A percentile compares a stretch with the other conserved stretches of the same genome.
Evolutionary conservation across 202 grass and related monocot species (phyloP).

Genomic region (Dendrocalamus latiflorus): DNA sequence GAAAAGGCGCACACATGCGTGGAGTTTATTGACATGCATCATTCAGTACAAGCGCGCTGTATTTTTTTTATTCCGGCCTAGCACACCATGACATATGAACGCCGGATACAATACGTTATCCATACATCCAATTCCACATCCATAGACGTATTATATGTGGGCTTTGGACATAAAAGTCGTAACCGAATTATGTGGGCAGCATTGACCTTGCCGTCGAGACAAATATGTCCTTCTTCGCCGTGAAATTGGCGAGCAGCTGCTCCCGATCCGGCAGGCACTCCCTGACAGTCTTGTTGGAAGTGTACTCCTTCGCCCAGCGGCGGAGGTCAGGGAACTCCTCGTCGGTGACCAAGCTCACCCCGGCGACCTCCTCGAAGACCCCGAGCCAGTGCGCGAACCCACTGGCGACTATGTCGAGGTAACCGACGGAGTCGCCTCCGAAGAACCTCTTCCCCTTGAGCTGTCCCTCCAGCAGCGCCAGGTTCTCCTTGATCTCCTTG

Average conservation of each 20-base stretch:
- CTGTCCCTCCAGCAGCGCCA: slow-evolving; percentile 38
- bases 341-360: slow-evolving; percentile 26
- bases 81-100: neutral
- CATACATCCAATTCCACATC: neutral
- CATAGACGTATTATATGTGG: neutral
- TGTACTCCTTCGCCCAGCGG: slow-evolving; percentile 41
- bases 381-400: slow-evolving; percentile 30
- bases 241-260: slow-evolving; percentile 1
- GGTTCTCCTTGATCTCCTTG: slow-evolving; percentile 34
- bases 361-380: slow-evolving; percentile 41
- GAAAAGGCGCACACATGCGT: no score
- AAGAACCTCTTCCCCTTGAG: slow-evolving; percentile 58
- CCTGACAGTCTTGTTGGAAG: neutral
- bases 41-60: neutral
- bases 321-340: slow-evolving; percentile 29
- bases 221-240: slow-evolving; percentile 7
- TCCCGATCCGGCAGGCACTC: slow-evolving; percentile 18
- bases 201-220: neutral
- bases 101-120: neutral
- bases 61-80: neutral
- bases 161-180: neutral
- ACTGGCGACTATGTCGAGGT: slow-evolving; percentile 32
- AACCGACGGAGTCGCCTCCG: slow-evolving; percentile 33
- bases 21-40: neutral
- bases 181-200: neutral